Evolutionary conservation across 2,329 filamentous ascomycete species (phyloP), one percentile per base, ranked within the genome.

Genomic region (Sclerotinia trifoliorum): DNA sequence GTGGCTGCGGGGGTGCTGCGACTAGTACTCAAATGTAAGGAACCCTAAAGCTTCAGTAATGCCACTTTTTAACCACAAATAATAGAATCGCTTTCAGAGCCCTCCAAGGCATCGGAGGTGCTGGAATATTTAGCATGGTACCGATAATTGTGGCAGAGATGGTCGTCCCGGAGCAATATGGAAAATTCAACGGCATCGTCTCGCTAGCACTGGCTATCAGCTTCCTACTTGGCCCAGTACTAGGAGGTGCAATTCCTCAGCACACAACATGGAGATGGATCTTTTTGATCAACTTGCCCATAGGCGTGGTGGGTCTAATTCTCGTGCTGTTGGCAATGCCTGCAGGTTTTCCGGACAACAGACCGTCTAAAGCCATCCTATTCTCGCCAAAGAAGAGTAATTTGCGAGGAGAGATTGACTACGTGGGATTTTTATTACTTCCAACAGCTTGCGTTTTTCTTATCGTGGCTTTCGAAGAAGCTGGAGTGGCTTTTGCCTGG

Each of bases 111-210:
- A 73, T 84, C 2, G 83, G 83, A 0, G 80, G 77, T 1, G 82
- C 80, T 4, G 83, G 83, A 0, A 79, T 82, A 69, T 80, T 79
- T 66, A 73, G 82, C 46, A 76, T 85, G 11, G 77, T 80, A 2
- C 80, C 81, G 42, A 80, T 84, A 65, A 78, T 86, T 24, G 76
- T 84, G 3, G 81, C 80, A 26, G 83, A 85, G 61, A 74, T 85
- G 15, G 80, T 85, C 0, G 80, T 82, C 0, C 74, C 85, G n/a
- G 74, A 79, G 13, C 78, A 84, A 69, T 77, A 83, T 63, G 80
- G 80, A 68, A 78, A 80, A 76, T 11, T 76, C 79, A 19, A 69
- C 54, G n/a, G 42, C 69, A 35, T 55, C 55, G 19, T 67, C 66
- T 17, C 72, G 63, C 24, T 5, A 54, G 65, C 17, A 62, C 62